A percentile compares a stretch with the other conserved stretches of the same genome.
phyloP scores from a whole-genome alignment of 495 filamentous ascomycete species.

The Penicillium flavigenum region DNA sequence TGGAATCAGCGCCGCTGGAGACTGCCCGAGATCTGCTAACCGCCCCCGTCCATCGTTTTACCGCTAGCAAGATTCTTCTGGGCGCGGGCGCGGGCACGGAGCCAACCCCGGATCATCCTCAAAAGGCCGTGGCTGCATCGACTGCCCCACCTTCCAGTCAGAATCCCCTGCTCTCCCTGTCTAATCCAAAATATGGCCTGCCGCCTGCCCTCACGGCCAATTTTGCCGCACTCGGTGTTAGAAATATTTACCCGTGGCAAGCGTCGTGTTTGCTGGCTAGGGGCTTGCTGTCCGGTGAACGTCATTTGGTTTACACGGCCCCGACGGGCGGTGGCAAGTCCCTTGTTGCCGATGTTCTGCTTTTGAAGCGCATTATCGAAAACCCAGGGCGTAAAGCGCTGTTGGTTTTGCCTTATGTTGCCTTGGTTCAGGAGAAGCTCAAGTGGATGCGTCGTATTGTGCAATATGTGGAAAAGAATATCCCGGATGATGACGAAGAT shows the following conservation, averaged over 20 bases:
- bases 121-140: constrained; percentile 34
- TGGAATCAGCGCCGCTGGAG: constrained; percentile 27
- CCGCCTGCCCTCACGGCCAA: constrained; percentile 61
- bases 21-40: constrained; percentile 27
- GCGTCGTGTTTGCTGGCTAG: constrained; percentile 70
- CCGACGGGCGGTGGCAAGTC: constrained; percentile 83
- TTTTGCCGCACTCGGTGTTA: constrained; percentile 62
- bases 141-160: constrained; percentile 51
- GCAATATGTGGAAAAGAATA: constrained; percentile 55
- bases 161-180: constrained; percentile 61
- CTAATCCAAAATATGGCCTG: constrained; percentile 65
- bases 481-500: constrained; percentile 31
- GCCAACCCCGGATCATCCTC: constrained; percentile 43
- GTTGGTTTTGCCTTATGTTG: constrained; percentile 78
- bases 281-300: constrained; percentile 63
- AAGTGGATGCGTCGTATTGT: constrained; percentile 72
- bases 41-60: constrained; percentile 33
- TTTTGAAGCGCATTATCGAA: constrained; percentile 70
- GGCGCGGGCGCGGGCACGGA: constrained; percentile 23
- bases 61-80: constrained; percentile 40
- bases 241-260: constrained; percentile 78
- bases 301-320: constrained; percentile 79
- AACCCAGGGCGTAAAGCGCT: constrained; percentile 67
- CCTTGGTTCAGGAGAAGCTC: constrained; percentile 80
- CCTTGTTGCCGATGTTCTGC: constrained; percentile 71